These are phyloP conservation scores for Pyrenula aspistea DNA, from an alignment of 495 filamentous ascomycete species.

Conservation along the genomic window DNA sequence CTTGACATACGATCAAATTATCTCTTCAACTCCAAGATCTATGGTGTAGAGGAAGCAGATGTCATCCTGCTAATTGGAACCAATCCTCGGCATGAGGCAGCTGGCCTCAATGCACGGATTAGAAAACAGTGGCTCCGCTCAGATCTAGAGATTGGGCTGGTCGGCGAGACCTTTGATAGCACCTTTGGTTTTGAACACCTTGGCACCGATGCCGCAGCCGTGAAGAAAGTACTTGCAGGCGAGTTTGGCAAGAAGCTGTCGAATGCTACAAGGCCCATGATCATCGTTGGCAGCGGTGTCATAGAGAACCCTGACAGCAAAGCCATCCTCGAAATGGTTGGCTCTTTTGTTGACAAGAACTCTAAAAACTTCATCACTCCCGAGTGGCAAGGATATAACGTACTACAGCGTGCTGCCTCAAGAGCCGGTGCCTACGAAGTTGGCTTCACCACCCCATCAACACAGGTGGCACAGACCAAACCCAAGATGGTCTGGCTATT, in stretches of 20 bases:
- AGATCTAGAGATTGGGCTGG: constrained; percentile 82
- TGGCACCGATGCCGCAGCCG: constrained; percentile 57
- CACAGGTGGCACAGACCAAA: constrained; percentile 61
- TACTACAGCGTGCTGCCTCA: constrained; percentile 87
- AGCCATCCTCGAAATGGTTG: constrained; percentile 81
- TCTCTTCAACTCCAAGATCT: constrained; percentile 89
- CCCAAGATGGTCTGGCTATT: constrained; percentile 96
- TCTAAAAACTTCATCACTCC: constrained; percentile 71
- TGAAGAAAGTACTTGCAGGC: constrained; percentile 79
- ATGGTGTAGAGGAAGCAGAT: constrained; percentile 87
- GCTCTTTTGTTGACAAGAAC: constrained; percentile 84
- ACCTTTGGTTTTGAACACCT: constrained; percentile 91
- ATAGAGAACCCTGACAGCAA: constrained; percentile 84
- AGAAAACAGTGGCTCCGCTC: constrained; percentile 95
- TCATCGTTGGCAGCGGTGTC: constrained; percentile 81
- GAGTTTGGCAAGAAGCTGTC: constrained; percentile 83
- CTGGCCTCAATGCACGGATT: constrained; percentile 89
- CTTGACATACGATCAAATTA: constrained; percentile 91
- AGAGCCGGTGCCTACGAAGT: constrained; percentile 88
- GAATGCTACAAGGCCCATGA: constrained; percentile 85
- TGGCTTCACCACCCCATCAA: constrained; percentile 77
- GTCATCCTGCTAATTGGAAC: constrained; percentile 84
- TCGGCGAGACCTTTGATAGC: constrained; percentile 81
- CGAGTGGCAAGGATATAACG: constrained; percentile 96
- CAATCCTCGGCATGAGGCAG: constrained; percentile 89